These are phyloP conservation scores for Astragalus glycyphyllos DNA, from an alignment of 306 rosid genomes.

Conservation along the genomic window DNA sequence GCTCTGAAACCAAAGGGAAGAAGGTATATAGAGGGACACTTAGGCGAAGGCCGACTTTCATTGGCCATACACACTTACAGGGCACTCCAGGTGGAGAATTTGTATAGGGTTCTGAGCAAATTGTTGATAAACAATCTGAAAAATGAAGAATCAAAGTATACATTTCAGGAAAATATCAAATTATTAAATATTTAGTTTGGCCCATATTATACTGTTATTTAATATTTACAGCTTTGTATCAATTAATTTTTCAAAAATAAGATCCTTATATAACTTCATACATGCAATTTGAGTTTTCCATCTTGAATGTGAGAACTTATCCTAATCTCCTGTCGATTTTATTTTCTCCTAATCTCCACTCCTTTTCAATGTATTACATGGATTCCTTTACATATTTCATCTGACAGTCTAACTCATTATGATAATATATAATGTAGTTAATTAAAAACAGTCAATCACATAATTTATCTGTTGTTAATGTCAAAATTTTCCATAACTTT, in stretches of 20 bases:
- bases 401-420: too few species aligned
- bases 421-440: too few species aligned
- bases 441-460: too few species aligned
- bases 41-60: conserved; percentile 88
- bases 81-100: conserved; percentile 94
- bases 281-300: background rate
- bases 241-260: background rate
- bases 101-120: conserved; percentile 77
- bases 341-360: too few species aligned
- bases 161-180: conserved; percentile 25
- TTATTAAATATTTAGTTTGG: background rate
- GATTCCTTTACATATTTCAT: too few species aligned
- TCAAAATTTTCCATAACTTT: too few species aligned
- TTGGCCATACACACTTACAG: conserved; percentile 85
- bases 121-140: conserved; percentile 72
- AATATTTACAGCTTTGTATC: background rate
- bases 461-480: too few species aligned
- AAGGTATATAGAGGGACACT: conserved; percentile 82
- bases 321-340: too few species aligned
- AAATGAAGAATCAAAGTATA: conserved; percentile 35
- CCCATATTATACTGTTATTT: background rate
- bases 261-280: background rate
- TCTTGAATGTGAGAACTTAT: background rate
- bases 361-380: too few species aligned
- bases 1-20: conserved; percentile 94